These are phyloP conservation scores for Bidens hawaiensis DNA, from an alignment of 140 eudicot genomes.

Conservation along the genomic window DNA sequence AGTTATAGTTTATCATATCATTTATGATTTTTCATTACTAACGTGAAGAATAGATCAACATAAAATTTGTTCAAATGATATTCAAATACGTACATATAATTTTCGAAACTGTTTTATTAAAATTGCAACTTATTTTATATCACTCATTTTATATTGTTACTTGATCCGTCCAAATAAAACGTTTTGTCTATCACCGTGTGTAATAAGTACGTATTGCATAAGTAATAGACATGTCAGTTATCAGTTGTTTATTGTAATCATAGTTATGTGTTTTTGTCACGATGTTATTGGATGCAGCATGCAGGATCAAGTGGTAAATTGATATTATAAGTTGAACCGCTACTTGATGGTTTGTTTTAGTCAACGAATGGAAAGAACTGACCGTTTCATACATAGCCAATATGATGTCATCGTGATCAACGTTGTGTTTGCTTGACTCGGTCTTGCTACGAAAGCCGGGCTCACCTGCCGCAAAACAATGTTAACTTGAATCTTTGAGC, in stretches of 20 bases:
- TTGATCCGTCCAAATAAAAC: background rate
- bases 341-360: slow-evolving; percentile 10
- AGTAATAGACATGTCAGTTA: background rate
- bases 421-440: background rate
- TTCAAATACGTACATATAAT: no score
- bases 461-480: background rate
- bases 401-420: slow-evolving; percentile 2
- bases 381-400: slow-evolving; percentile 7
- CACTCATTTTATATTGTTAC: background rate
- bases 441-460: background rate
- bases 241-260: background rate
- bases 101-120: no score
- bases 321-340: no score
- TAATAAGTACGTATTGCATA: background rate
- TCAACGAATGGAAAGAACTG: slow-evolving; percentile 1
- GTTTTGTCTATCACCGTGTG: background rate
- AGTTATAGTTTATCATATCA: no score
- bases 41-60: no score
- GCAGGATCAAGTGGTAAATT: background rate
- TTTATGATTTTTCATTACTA: no score
- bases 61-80: no score
- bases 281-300: background rate
- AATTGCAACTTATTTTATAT: no score
- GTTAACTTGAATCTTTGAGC: background rate
- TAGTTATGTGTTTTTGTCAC: background rate